Evolutionary conservation across 2,329 filamentous ascomycete genomes (phyloP).

Genomic region (Neophaeococcomyces aloes): DNA sequence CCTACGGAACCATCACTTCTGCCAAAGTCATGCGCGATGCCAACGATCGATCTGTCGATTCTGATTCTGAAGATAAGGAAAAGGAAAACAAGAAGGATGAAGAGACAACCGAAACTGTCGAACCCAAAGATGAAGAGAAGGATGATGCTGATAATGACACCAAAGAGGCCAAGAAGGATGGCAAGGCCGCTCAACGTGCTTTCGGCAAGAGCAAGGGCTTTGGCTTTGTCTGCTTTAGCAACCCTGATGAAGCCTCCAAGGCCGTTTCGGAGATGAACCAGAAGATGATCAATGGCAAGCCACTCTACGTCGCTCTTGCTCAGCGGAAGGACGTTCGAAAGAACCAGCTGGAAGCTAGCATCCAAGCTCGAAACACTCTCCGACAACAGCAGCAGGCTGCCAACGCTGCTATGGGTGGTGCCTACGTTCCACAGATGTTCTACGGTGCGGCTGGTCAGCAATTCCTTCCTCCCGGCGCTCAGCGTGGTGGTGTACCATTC

Average conservation of each 20-base stretch:
- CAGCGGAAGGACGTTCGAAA: constrained; percentile 99
- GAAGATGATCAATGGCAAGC: constrained; percentile 95
- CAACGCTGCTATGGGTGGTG: constrained; percentile 70
- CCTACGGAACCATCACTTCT: constrained; percentile 91
- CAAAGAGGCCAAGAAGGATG: constrained; percentile 44
- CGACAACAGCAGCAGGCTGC: constrained; percentile 96
- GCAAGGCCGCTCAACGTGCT: constrained; percentile 51
- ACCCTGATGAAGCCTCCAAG: constrained; percentile 97
- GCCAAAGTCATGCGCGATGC: constrained; percentile 98
- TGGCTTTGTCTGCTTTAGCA: constrained; percentile 99
- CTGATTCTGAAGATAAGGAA: constrained; percentile 34
- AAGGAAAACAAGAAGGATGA: constrained; percentile 46
- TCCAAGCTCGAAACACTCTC: constrained; percentile 96
- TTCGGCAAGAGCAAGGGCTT: constrained; percentile 99
- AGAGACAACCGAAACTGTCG: constrained; percentile 41
- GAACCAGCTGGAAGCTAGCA: constrained; percentile 96
- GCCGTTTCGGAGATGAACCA: constrained; percentile 99
- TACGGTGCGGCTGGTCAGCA: constrained; percentile 61
- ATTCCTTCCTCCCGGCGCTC: constrained; percentile 29
- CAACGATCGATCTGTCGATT: constrained; percentile 32
- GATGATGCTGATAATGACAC: constrained; percentile 38
- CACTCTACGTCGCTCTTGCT: constrained; percentile 91
- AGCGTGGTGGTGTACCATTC: constrained; percentile 53
- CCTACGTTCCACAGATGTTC: constrained; percentile 82
- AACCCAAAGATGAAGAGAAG: constrained; percentile 37